A percentile compares a stretch with the other conserved stretches of the same genome.
These are phyloP conservation scores for Mycena vulgaris DNA, from an alignment of 768 basidiomycete species.

Conservation along the genomic window DNA sequence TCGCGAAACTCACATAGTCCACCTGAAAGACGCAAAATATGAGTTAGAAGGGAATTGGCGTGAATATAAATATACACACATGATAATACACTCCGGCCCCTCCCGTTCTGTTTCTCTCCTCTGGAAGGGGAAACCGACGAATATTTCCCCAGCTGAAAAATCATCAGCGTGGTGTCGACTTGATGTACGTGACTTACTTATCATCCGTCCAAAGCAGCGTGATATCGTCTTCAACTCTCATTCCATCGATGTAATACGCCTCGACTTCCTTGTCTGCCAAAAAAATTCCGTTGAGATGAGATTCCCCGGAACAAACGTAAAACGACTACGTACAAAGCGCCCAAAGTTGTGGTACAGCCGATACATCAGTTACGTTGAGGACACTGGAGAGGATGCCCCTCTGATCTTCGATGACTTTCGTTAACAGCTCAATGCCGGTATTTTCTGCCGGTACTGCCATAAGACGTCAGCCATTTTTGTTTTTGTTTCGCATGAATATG, in stretches of 20 bases:
- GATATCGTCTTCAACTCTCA: slow-evolving; percentile 76
- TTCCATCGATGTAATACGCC: slow-evolving; percentile 75
- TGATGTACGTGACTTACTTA: slow-evolving; percentile 58
- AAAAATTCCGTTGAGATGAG: neutral
- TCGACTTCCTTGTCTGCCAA: slow-evolving; percentile 70
- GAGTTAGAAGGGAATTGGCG: neutral
- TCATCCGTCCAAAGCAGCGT: slow-evolving; percentile 81
- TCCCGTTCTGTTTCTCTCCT: slow-evolving; percentile 73
- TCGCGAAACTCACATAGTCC: slow-evolving; percentile 58
- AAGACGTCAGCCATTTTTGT: no score
- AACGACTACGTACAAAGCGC: slow-evolving; percentile 61
- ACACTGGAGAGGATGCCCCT: slow-evolving; percentile 69
- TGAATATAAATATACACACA: slow-evolving; percentile 48
- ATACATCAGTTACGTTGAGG: slow-evolving; percentile 63
- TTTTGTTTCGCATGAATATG: no score
- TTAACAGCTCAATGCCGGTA: no score
- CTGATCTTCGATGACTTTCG: slow-evolving; percentile 75
- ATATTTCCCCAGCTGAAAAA: slow-evolving; percentile 75
- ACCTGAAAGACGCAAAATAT: slow-evolving; percentile 48
- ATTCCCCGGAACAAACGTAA: neutral
- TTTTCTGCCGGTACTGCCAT: no score
- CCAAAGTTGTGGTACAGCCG: slow-evolving; percentile 77
- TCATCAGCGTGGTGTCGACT: neutral
- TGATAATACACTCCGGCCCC: slow-evolving; percentile 83
- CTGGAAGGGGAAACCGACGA: slow-evolving; percentile 68